Percentiles rank a stretch among this genome's conserved stretches.
phyloP scores from a whole-genome alignment of 2,329 filamentous ascomycete genomes.

The Elsinoe arachidis region DNA sequence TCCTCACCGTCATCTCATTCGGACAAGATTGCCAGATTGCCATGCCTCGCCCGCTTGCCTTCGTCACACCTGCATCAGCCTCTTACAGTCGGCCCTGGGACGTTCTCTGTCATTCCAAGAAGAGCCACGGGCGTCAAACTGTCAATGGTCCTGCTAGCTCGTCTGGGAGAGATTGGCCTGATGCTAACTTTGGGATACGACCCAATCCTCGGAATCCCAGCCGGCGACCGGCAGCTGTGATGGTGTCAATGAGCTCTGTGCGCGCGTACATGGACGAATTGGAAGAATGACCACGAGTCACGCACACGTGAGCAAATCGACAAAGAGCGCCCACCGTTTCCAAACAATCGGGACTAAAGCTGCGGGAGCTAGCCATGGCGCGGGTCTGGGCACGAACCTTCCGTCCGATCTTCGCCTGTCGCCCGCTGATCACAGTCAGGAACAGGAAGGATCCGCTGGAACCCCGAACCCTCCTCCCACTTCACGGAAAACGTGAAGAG shows the following conservation, averaged over 20 bases:
- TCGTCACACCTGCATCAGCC: background rate
- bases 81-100: background rate
- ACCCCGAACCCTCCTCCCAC: background rate
- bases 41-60: background rate
- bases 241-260: background rate
- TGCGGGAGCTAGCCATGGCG: constrained; percentile 5
- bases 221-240: background rate
- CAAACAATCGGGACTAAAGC: background rate
- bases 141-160: constrained; percentile 8
- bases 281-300: constrained; percentile 8
- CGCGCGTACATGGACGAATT: constrained; percentile 1
- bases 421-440: constrained; percentile 3
- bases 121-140: constrained; percentile 8
- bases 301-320: background rate
- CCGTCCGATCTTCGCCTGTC: background rate
- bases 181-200: constrained; percentile 8
- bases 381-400: background rate
- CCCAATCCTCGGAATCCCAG: background rate
- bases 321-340: background rate
- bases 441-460: background rate
- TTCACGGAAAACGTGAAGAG: background rate
- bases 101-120: constrained; percentile 9
- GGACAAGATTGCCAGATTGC: background rate
- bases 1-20: background rate
- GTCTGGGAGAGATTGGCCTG: constrained; percentile 4